phyloP scores from a whole-genome alignment of 768 basidiomycete genomes.

The Trametes elegans region DNA sequence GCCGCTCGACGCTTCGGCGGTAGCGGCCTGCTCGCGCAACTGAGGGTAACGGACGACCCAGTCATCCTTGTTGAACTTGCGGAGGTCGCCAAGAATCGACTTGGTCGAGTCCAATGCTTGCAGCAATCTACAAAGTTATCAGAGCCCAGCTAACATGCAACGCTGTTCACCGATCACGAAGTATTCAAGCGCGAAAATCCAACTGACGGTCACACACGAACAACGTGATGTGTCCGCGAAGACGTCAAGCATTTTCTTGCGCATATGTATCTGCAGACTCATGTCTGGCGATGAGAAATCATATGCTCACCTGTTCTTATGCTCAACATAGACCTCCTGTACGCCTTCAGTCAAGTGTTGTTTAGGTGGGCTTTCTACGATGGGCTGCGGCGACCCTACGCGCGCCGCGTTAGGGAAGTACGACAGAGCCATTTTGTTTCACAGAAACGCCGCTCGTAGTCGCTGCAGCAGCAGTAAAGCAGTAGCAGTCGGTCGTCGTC shows the following conservation, averaged over 20 bases:
- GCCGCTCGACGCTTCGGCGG: conserved; percentile 29
- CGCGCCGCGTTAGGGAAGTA: conserved; percentile 26
- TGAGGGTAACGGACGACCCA: conserved; percentile 92
- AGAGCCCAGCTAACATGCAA: not conserved
- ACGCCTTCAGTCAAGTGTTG: conserved; percentile 63
- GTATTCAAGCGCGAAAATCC: not conserved
- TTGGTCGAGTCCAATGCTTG: conserved; percentile 75
- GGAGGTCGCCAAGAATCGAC: conserved; percentile 64
- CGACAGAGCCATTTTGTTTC: conserved; percentile 28
- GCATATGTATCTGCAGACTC: too few relatives aligned
- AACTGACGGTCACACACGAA: not conserved
- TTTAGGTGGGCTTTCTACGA: conserved; percentile 25
- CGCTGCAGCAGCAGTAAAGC: conserved; percentile 14
- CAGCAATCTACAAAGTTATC: conserved; percentile 51
- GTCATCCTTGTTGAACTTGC: conserved; percentile 77
- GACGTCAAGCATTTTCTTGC: not conserved
- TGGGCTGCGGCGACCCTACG: conserved; percentile 20
- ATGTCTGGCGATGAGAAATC: too few relatives aligned
- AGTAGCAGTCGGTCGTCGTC: conserved; percentile 13
- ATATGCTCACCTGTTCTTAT: conserved; percentile 70
- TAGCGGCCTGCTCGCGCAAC: conserved; percentile 47
- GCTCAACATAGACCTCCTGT: conserved; percentile 71
- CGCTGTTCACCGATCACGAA: not conserved
- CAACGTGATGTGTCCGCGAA: not conserved
- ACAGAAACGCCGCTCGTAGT: conserved; percentile 13